phyloP scores from a whole-genome alignment of 345 rosid species.

The Citrus cavaleriei region DNA sequence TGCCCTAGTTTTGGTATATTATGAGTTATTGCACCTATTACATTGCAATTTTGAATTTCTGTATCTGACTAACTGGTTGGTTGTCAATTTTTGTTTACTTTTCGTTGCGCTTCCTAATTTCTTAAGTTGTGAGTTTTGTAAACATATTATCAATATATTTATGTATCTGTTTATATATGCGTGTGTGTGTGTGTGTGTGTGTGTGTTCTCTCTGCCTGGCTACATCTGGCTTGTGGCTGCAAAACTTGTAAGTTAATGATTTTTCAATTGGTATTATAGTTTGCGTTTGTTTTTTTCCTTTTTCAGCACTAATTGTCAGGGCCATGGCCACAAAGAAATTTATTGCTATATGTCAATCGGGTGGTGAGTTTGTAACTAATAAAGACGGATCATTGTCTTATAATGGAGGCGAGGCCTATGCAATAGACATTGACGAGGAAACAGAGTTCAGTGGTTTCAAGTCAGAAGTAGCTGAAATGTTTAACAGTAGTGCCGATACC shows the following conservation, averaged over 20 bases:
- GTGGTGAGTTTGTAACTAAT: slow-evolving; percentile 70
- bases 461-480: slow-evolving; percentile 79
- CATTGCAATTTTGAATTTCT: background rate
- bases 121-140: background rate
- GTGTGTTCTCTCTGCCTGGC: background rate
- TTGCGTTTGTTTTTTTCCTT: background rate
- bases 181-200: too few species aligned
- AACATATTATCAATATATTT: background rate
- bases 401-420: slow-evolving; percentile 83
- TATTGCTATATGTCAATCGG: slow-evolving; percentile 92
- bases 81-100: background rate
- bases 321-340: slow-evolving; percentile 75
- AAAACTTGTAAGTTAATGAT: background rate
- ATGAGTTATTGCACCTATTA: background rate
- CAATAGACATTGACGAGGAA: slow-evolving; percentile 62
- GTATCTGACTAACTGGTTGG: background rate
- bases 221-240: background rate
- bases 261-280: background rate
- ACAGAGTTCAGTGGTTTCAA: slow-evolving; percentile 62
- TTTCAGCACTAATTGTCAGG: slow-evolving; percentile 12
- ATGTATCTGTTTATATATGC: background rate
- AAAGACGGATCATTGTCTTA: slow-evolving; percentile 68
- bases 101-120: background rate
- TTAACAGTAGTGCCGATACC: slow-evolving; percentile 43
- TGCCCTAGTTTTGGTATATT: background rate